Evolutionary conservation across 495 filamentous ascomycete genomes (phyloP), one percentile per base, ranked within the genome.

Genomic region (Penicillium turbatum): DNA sequence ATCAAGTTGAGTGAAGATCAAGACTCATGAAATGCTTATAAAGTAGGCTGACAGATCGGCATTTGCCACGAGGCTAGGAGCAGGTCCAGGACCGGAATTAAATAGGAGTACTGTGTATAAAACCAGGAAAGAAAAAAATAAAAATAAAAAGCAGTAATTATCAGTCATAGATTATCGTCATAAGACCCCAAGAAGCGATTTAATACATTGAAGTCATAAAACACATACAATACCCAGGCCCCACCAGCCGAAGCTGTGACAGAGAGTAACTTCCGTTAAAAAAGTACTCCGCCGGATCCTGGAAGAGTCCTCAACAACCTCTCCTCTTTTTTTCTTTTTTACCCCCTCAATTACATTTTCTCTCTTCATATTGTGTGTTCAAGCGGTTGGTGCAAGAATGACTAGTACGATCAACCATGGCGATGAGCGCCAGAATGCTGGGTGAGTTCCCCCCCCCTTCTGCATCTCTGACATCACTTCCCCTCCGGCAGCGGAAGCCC

Each of bases 341-440:
- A 63, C 31, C 16, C 57, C 51, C 47, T 49, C 53, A 16, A 37
- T 6, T 52, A 48, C 34, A 34, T 42, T 54, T 58, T 50, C 43
- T 21, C 44, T 53, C 52, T 60, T 54, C 50, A 30, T 59, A 39
- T 47, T 52, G 48, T 63, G 54, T 53, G 63, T 54, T 27, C 21
- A 43, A 38, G 54, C 53, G 53, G 52, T 59, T 34, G 51, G 52
- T 59, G 43, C 64, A 75, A 66, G 37, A 24, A 87, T 88, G 85
- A 71, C 84, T 45, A 78, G 80, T 70, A 83, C 82, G 35, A 75
- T 86, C 65, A 79, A 84, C 58, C 79, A 82, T 62, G 68, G 76
- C 37, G 82, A 86, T 56, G 81, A 81, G 51, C 74, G 78, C 58
- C 71, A 75, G 51, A 80, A 74, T 69, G 79, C 82, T 75, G 83